Evolutionary conservation across 2,329 filamentous ascomycete species (phyloP).

Genomic region (Hypoxylon sp.): DNA sequence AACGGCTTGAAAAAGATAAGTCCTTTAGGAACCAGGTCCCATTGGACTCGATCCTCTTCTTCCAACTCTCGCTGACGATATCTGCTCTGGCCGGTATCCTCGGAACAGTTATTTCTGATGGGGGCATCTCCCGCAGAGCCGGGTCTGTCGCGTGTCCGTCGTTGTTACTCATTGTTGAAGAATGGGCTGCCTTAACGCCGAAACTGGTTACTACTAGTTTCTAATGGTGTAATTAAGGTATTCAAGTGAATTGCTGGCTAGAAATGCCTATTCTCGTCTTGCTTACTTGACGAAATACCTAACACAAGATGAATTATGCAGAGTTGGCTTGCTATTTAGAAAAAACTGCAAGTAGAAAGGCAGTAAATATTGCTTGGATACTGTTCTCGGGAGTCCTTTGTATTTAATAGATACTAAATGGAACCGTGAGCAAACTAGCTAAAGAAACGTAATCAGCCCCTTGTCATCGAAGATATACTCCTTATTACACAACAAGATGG

Average conservation of each 20-base stretch:
- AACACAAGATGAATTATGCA: not conserved
- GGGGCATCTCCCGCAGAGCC: not conserved
- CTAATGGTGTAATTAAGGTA: not conserved
- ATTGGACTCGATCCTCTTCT: not conserved
- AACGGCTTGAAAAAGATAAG: not conserved
- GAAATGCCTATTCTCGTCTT: not conserved
- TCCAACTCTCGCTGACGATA: not conserved
- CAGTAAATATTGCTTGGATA: not conserved
- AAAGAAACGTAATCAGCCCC: not conserved
- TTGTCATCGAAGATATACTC: not conserved
- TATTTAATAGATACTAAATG: not conserved
- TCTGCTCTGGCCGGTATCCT: not conserved
- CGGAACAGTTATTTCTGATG: not conserved
- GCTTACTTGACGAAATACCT: not conserved
- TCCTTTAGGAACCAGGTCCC: not conserved
- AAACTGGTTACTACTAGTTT: not conserved
- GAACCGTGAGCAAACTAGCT: not conserved
- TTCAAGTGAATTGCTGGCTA: not conserved
- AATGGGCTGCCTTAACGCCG: not conserved
- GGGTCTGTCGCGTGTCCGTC: not conserved
- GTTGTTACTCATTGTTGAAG: not conserved
- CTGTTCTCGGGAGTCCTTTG: slow-evolving; percentile 32
- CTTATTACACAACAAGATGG: not conserved
- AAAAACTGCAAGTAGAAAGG: not conserved
- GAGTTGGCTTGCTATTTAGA: not conserved